Conservation (phyloP, 371 early-diverging fungal species). For the Sporodiniella umbellata region DNA sequence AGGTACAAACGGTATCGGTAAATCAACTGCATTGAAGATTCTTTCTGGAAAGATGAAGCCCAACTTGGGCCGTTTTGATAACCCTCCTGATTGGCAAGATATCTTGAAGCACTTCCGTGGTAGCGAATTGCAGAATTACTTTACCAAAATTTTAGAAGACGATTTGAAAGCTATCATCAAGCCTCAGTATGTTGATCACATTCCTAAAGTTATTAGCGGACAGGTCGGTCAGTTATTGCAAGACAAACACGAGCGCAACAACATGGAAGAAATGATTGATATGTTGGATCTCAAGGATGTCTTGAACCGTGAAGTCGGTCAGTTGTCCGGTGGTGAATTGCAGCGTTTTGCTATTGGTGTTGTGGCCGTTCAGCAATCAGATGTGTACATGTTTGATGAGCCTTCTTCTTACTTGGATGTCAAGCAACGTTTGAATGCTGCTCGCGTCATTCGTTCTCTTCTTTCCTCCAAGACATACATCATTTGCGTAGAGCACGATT, state of each 20-base stretch:
- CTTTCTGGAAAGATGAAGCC: constrained; percentile 98
- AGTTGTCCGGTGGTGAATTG: constrained; percentile 99
- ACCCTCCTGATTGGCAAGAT: constrained; percentile 96
- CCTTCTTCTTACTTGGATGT: constrained; percentile 99
- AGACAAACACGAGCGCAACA: constrained; percentile 73
- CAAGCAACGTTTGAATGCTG: constrained; percentile 99
- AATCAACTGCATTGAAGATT: constrained; percentile 97
- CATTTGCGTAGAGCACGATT: constrained; percentile 99
- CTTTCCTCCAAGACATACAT: constrained; percentile 80
- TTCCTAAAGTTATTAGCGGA: constrained; percentile 89
- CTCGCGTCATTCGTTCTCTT: constrained; percentile 91
- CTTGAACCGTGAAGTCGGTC: constrained; percentile 83
- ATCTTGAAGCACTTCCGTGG: constrained; percentile 98
- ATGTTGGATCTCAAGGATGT: constrained; percentile 85
- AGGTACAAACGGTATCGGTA: constrained; percentile 99
- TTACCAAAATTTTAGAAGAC: constrained; percentile 97
- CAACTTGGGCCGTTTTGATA: constrained; percentile 90
- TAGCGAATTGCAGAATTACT: constrained; percentile 98
- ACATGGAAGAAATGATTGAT: constrained; percentile 72
- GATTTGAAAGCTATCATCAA: constrained; percentile 94
- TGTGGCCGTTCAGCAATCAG: constrained; percentile 84
- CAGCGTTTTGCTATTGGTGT: constrained; percentile 98
- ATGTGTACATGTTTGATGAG: constrained; percentile 99
- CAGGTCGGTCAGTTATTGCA: constrained; percentile 77
- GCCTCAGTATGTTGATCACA: constrained; percentile 98